Evolutionary conservation across 495 filamentous ascomycete genomes (phyloP).

Genomic region (Penicillium ochrochloron): DNA sequence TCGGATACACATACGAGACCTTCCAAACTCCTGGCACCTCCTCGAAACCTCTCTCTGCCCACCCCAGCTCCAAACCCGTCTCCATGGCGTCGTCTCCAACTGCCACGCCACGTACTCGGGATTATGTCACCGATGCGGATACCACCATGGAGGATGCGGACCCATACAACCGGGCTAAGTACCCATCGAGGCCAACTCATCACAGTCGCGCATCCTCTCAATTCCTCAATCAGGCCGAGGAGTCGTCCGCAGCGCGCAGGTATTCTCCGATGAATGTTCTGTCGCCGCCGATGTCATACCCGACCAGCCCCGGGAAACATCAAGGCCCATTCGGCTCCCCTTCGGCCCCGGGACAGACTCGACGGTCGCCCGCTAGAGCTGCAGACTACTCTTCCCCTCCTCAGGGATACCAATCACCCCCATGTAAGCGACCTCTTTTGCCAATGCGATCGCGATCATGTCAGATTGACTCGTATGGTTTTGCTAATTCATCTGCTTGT

Average conservation of each 20-base stretch:
- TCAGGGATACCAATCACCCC: slow-evolving; percentile 68
- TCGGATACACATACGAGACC: slow-evolving; percentile 74
- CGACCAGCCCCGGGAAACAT: slow-evolving; percentile 60
- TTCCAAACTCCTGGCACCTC: slow-evolving; percentile 59
- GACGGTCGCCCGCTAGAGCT: slow-evolving; percentile 62
- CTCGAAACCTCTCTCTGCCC: slow-evolving; percentile 52
- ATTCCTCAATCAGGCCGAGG: slow-evolving; percentile 67
- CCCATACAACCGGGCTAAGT: slow-evolving; percentile 79
- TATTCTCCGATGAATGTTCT: slow-evolving; percentile 94
- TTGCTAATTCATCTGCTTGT: slow-evolving; percentile 7
- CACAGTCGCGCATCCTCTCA: slow-evolving; percentile 66
- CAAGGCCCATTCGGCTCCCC: slow-evolving; percentile 52
- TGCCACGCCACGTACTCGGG: slow-evolving; percentile 67
- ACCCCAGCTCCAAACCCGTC: slow-evolving; percentile 58
- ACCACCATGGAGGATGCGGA: slow-evolving; percentile 93
- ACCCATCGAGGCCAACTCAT: slow-evolving; percentile 70
- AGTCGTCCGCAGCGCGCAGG: slow-evolving; percentile 81
- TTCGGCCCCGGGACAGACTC: slow-evolving; percentile 41
- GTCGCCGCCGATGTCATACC: slow-evolving; percentile 63
- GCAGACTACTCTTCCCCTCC: slow-evolving; percentile 63
- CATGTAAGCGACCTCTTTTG: slow-evolving; percentile 48
- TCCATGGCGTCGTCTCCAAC: slow-evolving; percentile 67
- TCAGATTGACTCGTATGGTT: not conserved
- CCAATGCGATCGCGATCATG: not conserved
- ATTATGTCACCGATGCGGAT: slow-evolving; percentile 74